phyloP scores from a whole-genome alignment of 169 alveolate genomes.

The Condylostoma magnum region DNA sequence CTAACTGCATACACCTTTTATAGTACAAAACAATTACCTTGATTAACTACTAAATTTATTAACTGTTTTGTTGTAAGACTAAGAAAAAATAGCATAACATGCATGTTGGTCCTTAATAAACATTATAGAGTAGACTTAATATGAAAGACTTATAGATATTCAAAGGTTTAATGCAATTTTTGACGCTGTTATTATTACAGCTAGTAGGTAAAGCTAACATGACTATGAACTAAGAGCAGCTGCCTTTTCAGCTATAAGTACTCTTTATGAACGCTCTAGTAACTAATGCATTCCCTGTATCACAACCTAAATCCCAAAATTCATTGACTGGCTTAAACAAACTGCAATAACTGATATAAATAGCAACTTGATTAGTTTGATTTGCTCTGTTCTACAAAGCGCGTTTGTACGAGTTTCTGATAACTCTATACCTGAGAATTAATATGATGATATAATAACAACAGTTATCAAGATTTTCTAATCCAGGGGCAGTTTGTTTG shows the following conservation, averaged over 20 bases:
- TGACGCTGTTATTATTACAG: neutral
- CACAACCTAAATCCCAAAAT: no score
- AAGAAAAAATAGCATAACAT: neutral
- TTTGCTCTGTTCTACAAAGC: neutral
- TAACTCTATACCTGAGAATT: neutral
- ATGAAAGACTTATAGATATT: neutral
- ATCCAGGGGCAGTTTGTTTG: neutral
- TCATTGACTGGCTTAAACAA: neutral
- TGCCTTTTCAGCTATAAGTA: neutral
- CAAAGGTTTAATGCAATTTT: neutral
- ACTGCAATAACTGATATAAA: neutral
- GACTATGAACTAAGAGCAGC: neutral
- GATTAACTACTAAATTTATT: neutral
- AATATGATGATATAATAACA: neutral
- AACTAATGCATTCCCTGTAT: neutral
- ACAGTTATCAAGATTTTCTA: neutral
- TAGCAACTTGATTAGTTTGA: neutral
- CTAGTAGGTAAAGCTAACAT: neutral
- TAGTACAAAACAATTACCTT: neutral
- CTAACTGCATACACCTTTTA: slow-evolving; percentile 21
- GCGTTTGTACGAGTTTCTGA: neutral
- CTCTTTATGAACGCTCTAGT: neutral
- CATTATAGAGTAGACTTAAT: neutral
- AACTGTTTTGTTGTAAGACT: neutral
- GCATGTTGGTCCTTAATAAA: neutral